A percentile compares a stretch with the other conserved stretches of the same genome.
Conservation (phyloP, 768 basidiomycete genomes). For the Pleurotus sapidus region DNA sequence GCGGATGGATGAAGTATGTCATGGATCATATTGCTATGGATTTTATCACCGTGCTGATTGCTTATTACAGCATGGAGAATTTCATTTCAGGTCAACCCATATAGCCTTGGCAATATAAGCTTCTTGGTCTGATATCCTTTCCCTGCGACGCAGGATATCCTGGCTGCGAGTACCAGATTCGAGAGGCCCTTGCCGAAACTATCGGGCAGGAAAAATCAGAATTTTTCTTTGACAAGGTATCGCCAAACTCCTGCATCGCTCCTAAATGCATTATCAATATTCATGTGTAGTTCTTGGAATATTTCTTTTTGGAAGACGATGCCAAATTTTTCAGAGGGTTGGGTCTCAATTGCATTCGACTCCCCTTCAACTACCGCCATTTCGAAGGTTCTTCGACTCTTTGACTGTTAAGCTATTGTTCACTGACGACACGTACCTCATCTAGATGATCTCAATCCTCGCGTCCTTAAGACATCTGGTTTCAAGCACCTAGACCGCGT, state of each 20-base stretch:
- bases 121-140: no score
- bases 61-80: conserved; percentile 61
- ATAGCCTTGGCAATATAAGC: neutral
- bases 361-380: conserved; percentile 73
- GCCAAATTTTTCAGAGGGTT: conserved; percentile 76
- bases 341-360: conserved; percentile 76
- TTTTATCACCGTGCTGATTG: neutral
- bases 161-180: conserved; percentile 79
- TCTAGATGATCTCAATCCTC: conserved; percentile 70
- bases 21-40: conserved; percentile 19
- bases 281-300: conserved; percentile 63
- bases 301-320: conserved; percentile 78
- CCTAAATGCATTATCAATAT: neutral
- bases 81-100: conserved; percentile 58
- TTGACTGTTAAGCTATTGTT: no score
- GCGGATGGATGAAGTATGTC: conserved; percentile 77
- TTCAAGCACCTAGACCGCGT: conserved; percentile 86
- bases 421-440: no score
- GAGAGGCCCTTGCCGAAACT: conserved; percentile 63
- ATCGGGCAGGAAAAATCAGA: conserved; percentile 68
- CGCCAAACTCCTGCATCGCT: conserved; percentile 1
- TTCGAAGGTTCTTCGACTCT: conserved; percentile 41
- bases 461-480: conserved; percentile 68
- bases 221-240: conserved; percentile 83
- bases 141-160: conserved; percentile 27